Base-by-base conservation (phyloP, 345 rosid genomes). In the Aegle marmelos region DNA sequence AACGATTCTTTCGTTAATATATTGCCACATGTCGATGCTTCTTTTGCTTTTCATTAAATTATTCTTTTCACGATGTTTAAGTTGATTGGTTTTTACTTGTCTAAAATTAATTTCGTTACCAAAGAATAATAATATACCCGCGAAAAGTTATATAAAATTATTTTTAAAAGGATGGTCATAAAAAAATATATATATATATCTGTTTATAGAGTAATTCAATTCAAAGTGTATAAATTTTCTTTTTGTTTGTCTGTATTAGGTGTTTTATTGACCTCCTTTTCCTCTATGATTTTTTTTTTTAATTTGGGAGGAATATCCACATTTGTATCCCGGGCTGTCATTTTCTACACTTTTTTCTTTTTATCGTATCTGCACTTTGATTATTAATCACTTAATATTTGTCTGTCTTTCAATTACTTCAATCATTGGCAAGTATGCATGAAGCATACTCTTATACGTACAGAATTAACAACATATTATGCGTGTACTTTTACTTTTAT, bases 291-390 rank as follows among this genome's bases (percentile, higher is more conserved):
- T 16, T 36, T 16, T 36, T 10, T 71, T 31, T 13, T 22, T 34
- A 10, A 34, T 4, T 16, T 7, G 4, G 2, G 19, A 58, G 17
- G 76, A 72, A 34, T 59, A 59, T 59, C 67, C 54, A 24, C 37
- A 58, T 36, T 58, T 9, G 17, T 59, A 28, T 59, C 63, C 17
- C 24, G 9, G 16, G 5, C 37, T 14, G 34, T 59, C 31, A 73
- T 73, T 73, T 73, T 73, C 67, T 4, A 58, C 56, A 8, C 56
- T 25, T 73, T 73, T 45, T 45, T 45, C 17, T 13, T 73, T 73
- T 73, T 36, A 73, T 36, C 53, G 17, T 58, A 34, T 36, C 5
- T 24, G 24, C 3, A 19, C n/a, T 50, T 53, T 37, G 11, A 9
- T 28, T 21, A 7, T 70, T 53, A 28, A 30, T 70, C n/a, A 30